A percentile compares a stretch with the other conserved stretches of the same genome.
Conservation (phyloP, 345 rosid species). For the Aurinia saxatilis region DNA sequence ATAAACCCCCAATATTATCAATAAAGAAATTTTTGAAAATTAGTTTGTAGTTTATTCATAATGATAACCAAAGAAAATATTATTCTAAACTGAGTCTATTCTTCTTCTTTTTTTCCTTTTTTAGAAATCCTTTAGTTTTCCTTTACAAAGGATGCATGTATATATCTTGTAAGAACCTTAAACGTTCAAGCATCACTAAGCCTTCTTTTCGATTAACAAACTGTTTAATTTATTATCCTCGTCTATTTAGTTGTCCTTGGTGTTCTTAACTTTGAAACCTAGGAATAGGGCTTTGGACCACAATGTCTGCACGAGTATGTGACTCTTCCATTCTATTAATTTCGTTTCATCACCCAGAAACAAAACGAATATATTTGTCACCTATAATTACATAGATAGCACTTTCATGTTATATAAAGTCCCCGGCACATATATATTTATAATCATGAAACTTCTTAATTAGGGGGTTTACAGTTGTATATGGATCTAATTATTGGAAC, state of each 20-base stretch:
- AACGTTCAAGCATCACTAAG: constrained; percentile 8
- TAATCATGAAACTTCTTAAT: background rate
- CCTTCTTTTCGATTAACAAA: background rate
- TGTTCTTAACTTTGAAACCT: constrained; percentile 13
- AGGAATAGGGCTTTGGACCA: constrained; percentile 14
- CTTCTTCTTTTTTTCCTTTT: too few relatives aligned
- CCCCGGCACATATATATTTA: background rate
- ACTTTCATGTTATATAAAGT: background rate
- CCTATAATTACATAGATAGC: background rate
- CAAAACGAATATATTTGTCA: background rate
- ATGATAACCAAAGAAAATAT: background rate
- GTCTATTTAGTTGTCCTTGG: background rate
- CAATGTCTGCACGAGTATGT: background rate
- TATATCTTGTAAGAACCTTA: too few relatives aligned
- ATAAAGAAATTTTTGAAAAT: background rate
- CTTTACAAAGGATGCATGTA: background rate
- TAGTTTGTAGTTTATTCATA: background rate
- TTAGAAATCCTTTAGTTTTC: background rate
- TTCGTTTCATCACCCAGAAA: background rate
- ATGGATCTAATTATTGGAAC: constrained; percentile 18
- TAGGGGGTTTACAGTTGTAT: constrained; percentile 20
- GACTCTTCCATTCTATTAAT: background rate
- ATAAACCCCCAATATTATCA: too few relatives aligned
- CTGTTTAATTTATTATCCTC: background rate
- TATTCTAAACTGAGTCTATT: background rate